Evolutionary conservation across 441 rosid genomes (phyloP).

Genomic region (Bruguiera hainesii): DNA sequence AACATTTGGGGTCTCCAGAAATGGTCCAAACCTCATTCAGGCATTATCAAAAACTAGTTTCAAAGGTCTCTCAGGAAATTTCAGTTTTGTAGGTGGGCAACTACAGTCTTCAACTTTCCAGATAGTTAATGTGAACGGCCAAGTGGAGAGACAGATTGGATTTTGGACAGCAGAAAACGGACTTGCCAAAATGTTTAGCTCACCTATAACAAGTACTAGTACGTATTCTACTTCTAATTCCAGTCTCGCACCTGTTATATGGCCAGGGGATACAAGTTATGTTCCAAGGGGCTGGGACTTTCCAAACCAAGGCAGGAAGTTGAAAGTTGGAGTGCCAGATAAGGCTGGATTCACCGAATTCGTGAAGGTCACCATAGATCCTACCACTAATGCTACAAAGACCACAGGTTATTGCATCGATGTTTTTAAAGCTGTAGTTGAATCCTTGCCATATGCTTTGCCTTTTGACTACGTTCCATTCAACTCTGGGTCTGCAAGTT

Average conservation of each 20-base stretch:
- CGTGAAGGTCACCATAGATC: constrained; percentile 27
- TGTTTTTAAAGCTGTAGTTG: constrained; percentile 38
- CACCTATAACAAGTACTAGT: not conserved
- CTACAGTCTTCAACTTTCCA: constrained; percentile 33
- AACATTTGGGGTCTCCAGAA: constrained; percentile 38
- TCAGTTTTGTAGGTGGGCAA: constrained; percentile 35
- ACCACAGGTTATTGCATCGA: constrained; percentile 45
- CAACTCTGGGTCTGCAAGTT: constrained; percentile 22
- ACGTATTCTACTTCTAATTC: constrained; percentile 28
- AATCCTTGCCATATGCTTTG: constrained; percentile 37
- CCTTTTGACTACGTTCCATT: constrained; percentile 33
- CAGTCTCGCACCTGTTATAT: constrained; percentile 34
- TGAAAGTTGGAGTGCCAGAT: constrained; percentile 43
- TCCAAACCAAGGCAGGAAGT: constrained; percentile 38
- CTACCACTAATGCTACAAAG: not conserved
- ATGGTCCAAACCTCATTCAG: constrained; percentile 40
- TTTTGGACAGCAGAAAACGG: constrained; percentile 47
- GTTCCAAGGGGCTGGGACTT: constrained; percentile 66
- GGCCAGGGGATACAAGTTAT: constrained; percentile 52
- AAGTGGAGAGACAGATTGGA: constrained; percentile 42
- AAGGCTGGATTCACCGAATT: constrained; percentile 32
- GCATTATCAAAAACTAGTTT: constrained; percentile 33
- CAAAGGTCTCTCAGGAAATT: constrained; percentile 50
- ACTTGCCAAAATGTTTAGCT: constrained; percentile 28
- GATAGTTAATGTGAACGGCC: constrained; percentile 44